Evolutionary conservation across 2,329 filamentous ascomycete genomes (phyloP).

Genomic region (Hypoxylon sp.): DNA sequence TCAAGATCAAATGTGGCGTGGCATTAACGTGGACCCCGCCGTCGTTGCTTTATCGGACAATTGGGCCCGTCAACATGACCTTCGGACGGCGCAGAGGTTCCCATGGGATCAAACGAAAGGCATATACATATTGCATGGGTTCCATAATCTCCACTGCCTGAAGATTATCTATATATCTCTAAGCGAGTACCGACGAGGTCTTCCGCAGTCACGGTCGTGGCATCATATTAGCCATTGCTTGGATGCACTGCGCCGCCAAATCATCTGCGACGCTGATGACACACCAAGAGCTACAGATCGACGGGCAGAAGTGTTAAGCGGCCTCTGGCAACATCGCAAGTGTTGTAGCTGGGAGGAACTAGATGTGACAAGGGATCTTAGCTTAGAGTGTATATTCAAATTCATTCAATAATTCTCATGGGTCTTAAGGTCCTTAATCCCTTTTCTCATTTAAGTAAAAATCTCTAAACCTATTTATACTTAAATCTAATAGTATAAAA

Average conservation of each 20-base stretch:
- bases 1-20: constrained; percentile 29
- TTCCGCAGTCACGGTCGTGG: constrained; percentile 18
- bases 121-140: constrained; percentile 44
- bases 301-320: constrained; percentile 27
- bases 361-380: too few species aligned
- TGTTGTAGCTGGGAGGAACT: constrained; percentile 44
- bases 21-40: constrained; percentile 33
- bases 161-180: constrained; percentile 35
- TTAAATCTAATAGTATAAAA: too few species aligned
- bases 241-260: constrained; percentile 41
- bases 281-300: constrained; percentile 41
- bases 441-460: too few species aligned
- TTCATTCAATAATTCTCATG: too few species aligned
- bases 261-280: constrained; percentile 46
- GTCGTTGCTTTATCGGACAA: constrained; percentile 39
- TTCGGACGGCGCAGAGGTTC: constrained; percentile 41
- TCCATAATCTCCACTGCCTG: constrained; percentile 46
- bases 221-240: constrained; percentile 42
- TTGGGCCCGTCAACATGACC: constrained; percentile 29
- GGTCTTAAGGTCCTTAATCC: too few species aligned
- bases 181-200: constrained; percentile 26
- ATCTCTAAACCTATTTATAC: too few species aligned
- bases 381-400: too few species aligned
- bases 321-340: constrained; percentile 38
- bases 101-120: constrained; percentile 46